Percentiles rank a stretch among this genome's conserved stretches.
Evolutionary conservation across 805 yeast species (phyloP).

Genomic region (Starmerella bombicola): DNA sequence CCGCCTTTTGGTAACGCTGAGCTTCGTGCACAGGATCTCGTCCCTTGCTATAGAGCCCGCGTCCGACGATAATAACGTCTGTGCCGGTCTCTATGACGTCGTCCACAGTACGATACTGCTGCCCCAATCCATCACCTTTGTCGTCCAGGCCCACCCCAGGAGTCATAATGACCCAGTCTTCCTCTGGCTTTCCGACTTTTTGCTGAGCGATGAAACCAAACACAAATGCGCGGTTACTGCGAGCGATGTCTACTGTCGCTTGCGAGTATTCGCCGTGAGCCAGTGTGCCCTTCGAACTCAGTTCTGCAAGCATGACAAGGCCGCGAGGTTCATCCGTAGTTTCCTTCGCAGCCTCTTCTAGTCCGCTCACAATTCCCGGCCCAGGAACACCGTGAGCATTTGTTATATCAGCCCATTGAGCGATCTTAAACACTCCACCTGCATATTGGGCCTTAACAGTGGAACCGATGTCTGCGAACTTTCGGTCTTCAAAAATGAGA

Average conservation of each 20-base stretch:
- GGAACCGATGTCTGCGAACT: slow-evolving; percentile 96
- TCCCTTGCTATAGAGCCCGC: slow-evolving; percentile 90
- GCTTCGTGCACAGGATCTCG: slow-evolving; percentile 85
- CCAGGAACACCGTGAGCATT: slow-evolving; percentile 98
- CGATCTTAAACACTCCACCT: slow-evolving; percentile 80
- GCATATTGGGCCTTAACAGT: slow-evolving; percentile 90
- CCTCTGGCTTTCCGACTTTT: slow-evolving; percentile 58
- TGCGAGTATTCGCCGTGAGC: slow-evolving; percentile 86
- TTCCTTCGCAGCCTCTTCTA: slow-evolving; percentile 61
- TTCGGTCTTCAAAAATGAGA: slow-evolving; percentile 90
- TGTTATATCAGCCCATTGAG: slow-evolving; percentile 92
- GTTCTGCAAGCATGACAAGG: slow-evolving; percentile 85
- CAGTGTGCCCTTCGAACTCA: slow-evolving; percentile 84
- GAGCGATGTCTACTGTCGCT: slow-evolving; percentile 82
- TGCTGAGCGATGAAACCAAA: slow-evolving; percentile 94
- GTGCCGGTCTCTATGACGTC: slow-evolving; percentile 78
- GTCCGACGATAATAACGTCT: slow-evolving; percentile 93
- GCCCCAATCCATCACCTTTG: slow-evolving; percentile 91
- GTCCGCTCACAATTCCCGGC: slow-evolving; percentile 78
- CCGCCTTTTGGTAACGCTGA: slow-evolving; percentile 77
- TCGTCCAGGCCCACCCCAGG: slow-evolving; percentile 98
- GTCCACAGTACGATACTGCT: slow-evolving; percentile 86
- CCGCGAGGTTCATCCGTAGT: slow-evolving; percentile 63
- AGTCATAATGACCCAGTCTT: slow-evolving; percentile 93
- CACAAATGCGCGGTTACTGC: slow-evolving; percentile 74